Conservation (phyloP, 208 protist species). For the Vickermania ingenoplastis region DNA sequence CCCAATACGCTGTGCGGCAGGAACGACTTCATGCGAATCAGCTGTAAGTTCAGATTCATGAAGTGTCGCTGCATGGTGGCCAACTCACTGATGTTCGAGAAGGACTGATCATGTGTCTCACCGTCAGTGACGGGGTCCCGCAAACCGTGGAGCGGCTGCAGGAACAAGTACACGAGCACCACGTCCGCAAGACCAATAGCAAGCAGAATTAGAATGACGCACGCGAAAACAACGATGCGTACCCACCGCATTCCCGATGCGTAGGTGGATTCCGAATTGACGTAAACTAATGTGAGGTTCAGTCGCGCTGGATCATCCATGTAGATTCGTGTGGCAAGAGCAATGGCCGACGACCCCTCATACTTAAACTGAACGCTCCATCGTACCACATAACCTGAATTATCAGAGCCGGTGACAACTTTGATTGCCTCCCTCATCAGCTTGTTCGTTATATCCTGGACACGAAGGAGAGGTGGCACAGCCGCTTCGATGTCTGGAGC, state of each 20-base stretch:
- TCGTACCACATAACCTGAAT: slow-evolving; percentile 1
- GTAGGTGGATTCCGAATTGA: background rate
- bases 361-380: slow-evolving; percentile 9
- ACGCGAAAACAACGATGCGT: slow-evolving; percentile 2
- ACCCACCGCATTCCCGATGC: background rate
- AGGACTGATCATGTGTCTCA: slow-evolving; percentile 6
- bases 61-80: slow-evolving; percentile 41
- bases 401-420: slow-evolving; percentile 1
- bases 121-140: slow-evolving; percentile 25
- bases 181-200: slow-evolving; percentile 10
- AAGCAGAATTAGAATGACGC: slow-evolving; percentile 1
- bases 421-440: slow-evolving; percentile 16
- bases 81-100: slow-evolving; percentile 34
- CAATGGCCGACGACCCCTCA: slow-evolving; percentile 3
- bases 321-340: background rate
- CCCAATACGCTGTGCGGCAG: slow-evolving; percentile 32
- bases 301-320: background rate
- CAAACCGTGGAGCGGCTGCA: slow-evolving; percentile 35
- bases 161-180: slow-evolving; percentile 25
- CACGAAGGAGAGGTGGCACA: slow-evolving; percentile 1
- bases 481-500: background rate
- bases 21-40: slow-evolving; percentile 51
- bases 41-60: slow-evolving; percentile 28
- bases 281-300: background rate
- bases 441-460: slow-evolving; percentile 12